These are phyloP conservation scores for Trypanosoma melophagium DNA, from an alignment of 208 protist species.

Conservation along the genomic window DNA sequence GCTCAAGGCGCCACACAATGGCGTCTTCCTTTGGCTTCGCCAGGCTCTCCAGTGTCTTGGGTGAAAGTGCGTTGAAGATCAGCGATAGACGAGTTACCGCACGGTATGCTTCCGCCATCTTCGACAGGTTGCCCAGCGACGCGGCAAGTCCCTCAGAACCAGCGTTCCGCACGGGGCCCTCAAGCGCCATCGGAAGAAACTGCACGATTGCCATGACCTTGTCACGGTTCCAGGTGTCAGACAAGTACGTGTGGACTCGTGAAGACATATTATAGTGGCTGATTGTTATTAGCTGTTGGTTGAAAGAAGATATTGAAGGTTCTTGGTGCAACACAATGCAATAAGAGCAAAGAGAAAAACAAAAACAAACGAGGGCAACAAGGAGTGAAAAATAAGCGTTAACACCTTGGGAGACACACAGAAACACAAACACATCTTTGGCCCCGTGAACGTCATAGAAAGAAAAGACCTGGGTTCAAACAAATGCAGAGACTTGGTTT, in stretches of 20 bases:
- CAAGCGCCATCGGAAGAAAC: slow-evolving; percentile 78
- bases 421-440: too few relatives aligned
- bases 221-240: slow-evolving; percentile 75
- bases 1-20: slow-evolving; percentile 57
- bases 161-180: slow-evolving; percentile 49
- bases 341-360: slow-evolving; percentile 14
- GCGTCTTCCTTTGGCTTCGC: slow-evolving; percentile 58
- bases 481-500: too few relatives aligned
- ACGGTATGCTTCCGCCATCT: slow-evolving; percentile 84
- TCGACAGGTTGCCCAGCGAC: slow-evolving; percentile 65
- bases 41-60: slow-evolving; percentile 53
- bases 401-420: too few relatives aligned
- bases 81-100: slow-evolving; percentile 84
- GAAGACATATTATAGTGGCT: slow-evolving; percentile 7
- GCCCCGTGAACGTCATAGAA: too few relatives aligned
- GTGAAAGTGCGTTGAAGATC: slow-evolving; percentile 70
- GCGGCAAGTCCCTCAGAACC: slow-evolving; percentile 60
- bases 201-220: slow-evolving; percentile 89
- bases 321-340: background rate
- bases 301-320: slow-evolving; percentile 9
- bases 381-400: too few relatives aligned
- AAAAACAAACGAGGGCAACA: background rate
- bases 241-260: slow-evolving; percentile 50
- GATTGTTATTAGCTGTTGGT: background rate
- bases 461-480: too few relatives aligned